Conservation (phyloP, 768 basidiomycete genomes). For the Scleroderma bovista region DNA sequence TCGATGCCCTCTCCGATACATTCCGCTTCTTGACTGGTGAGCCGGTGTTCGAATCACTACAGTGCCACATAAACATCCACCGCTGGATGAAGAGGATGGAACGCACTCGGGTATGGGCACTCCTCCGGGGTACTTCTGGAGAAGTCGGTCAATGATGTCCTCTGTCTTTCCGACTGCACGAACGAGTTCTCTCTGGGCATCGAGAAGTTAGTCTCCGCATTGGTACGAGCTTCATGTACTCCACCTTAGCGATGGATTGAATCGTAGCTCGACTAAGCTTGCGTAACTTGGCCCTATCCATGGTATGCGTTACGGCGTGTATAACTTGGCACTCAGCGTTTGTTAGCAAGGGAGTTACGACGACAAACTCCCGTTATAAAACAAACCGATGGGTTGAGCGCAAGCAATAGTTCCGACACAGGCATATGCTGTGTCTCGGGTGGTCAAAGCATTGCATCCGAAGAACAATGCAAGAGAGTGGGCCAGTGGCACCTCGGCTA, state of each 20-base stretch:
- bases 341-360: no score
- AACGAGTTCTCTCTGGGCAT: slow-evolving; percentile 18
- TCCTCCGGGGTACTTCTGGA: slow-evolving; percentile 22
- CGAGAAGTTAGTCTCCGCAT: background rate
- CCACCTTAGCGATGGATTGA: slow-evolving; percentile 22
- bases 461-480: background rate
- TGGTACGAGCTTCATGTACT: background rate
- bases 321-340: no score
- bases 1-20: background rate
- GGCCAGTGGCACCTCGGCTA: background rate
- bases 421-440: background rate
- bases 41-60: background rate
- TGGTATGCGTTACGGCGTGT: background rate
- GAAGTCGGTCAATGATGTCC: slow-evolving; percentile 21
- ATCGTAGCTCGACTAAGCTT: slow-evolving; percentile 15
- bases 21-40: slow-evolving; percentile 1
- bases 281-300: slow-evolving; percentile 17
- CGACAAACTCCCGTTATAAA: no score
- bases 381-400: background rate
- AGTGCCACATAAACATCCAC: background rate
- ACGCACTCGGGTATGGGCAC: slow-evolving; percentile 15
- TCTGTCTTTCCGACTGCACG: slow-evolving; percentile 24
- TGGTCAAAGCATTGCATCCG: background rate
- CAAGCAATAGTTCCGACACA: background rate
- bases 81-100: background rate